A percentile compares a stretch with the other conserved stretches of the same genome.
Conservation (phyloP, 108 stramenopile genomes). For the Nitzschia sp. region DNA sequence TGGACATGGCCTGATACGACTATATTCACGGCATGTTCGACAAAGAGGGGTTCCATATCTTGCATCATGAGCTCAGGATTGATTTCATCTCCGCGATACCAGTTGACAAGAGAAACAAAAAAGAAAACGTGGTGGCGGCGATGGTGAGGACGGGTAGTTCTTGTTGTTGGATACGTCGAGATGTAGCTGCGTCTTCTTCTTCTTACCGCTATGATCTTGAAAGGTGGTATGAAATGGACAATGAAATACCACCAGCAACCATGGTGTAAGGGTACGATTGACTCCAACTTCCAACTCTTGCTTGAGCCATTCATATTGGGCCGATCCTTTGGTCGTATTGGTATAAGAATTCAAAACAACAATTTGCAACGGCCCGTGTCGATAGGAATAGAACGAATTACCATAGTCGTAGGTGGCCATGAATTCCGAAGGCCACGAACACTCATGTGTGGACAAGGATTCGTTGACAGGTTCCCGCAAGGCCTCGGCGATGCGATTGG, state of each 20-base stretch:
- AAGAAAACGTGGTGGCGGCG: background rate
- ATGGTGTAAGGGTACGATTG: conserved; percentile 66
- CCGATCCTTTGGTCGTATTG: conserved; percentile 41
- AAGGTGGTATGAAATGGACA: conserved; percentile 83
- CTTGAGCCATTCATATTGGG: conserved; percentile 73
- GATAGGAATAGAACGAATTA: conserved; percentile 78
- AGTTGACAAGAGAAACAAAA: background rate
- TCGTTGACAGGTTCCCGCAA: conserved; percentile 28
- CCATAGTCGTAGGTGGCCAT: conserved; percentile 66
- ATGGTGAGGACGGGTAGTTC: too few species aligned
- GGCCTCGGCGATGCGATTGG: conserved; percentile 47
- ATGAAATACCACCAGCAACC: conserved; percentile 83
- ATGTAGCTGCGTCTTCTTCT: too few species aligned
- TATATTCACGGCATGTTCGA: conserved; percentile 75
- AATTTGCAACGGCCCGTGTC: conserved; percentile 72
- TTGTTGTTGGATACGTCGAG: too few species aligned
- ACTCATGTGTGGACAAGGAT: conserved; percentile 33
- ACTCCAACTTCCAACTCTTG: conserved; percentile 47
- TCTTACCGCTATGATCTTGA: conserved; percentile 56
- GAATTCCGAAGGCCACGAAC: conserved; percentile 38
- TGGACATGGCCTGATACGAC: conserved; percentile 89
- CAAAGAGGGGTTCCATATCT: conserved; percentile 77
- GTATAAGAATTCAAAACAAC: conserved; percentile 82
- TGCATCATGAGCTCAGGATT: conserved; percentile 53
- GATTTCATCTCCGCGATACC: conserved; percentile 34